Evolutionary conservation across 177 flowering plant species (phyloP).

Genomic region (Vitis hybrid): DNA sequence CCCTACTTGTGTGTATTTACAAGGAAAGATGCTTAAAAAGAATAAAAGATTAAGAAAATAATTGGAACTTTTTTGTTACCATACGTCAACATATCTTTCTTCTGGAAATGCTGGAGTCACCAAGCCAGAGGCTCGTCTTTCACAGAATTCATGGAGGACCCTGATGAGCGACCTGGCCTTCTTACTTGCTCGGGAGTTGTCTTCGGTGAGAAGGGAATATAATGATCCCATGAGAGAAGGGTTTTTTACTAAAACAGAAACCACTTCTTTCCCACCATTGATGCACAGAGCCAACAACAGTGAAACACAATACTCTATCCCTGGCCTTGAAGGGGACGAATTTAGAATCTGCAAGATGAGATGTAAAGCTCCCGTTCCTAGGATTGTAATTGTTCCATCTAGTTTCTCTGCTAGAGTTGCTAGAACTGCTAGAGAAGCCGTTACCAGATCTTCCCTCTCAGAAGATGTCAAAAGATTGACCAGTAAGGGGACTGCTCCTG

Average conservation of each 20-base stretch:
- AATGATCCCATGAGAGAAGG: constrained; percentile 36
- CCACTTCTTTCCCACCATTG: constrained; percentile 41
- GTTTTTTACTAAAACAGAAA: constrained; percentile 37
- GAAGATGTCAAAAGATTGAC: constrained; percentile 20
- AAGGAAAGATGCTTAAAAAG: constrained; percentile 1
- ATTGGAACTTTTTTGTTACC: constrained; percentile 23
- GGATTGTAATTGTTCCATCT: constrained; percentile 40
- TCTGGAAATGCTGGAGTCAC: constrained; percentile 16
- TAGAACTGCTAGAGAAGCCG: constrained; percentile 39
- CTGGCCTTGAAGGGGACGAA: constrained; percentile 26
- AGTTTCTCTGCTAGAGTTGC: constrained; percentile 37
- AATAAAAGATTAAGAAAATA: constrained; percentile 12
- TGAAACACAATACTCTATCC: constrained; percentile 41
- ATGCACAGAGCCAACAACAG: constrained; percentile 39
- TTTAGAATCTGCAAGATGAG: constrained; percentile 19
- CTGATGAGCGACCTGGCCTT: constrained; percentile 48
- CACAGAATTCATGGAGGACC: constrained; percentile 40
- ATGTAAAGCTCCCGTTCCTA: constrained; percentile 21
- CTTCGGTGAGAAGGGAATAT: constrained; percentile 39
- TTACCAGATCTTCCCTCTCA: constrained; percentile 29
- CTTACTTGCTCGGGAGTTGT: constrained; percentile 40
- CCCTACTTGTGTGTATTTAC: constrained; percentile 10
- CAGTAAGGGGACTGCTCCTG: constrained; percentile 40
- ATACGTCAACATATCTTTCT: constrained; percentile 37
- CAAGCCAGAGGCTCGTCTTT: constrained; percentile 26